phyloP scores from a whole-genome alignment of 352 stramenopile species.

The Globisporangium carolinianum region DNA sequence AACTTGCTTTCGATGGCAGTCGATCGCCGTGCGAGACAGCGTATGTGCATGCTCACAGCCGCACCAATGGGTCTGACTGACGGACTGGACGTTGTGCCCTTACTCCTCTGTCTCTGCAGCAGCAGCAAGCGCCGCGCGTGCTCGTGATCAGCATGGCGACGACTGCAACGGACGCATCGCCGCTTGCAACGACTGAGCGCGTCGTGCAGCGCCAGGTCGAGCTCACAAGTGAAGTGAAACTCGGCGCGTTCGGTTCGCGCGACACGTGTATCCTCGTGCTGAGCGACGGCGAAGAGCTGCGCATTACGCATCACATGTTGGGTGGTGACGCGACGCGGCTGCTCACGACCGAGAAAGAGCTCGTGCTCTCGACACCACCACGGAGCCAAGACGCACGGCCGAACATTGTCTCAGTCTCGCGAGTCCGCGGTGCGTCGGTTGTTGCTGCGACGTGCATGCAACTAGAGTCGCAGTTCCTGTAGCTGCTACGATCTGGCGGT shows the following conservation, averaged over 20 bases:
- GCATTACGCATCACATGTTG: constrained; percentile 46
- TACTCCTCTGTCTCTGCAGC: not conserved
- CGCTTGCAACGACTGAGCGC: constrained; percentile 27
- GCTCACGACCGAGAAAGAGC: constrained; percentile 39
- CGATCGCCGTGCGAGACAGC: too few relatives aligned
- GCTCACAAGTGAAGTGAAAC: constrained; percentile 35
- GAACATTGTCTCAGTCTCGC: constrained; percentile 49
- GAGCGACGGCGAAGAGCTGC: constrained; percentile 68
- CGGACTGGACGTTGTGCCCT: not conserved
- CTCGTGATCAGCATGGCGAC: constrained; percentile 59
- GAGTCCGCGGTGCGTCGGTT: constrained; percentile 36
- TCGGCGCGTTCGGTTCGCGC: constrained; percentile 46
- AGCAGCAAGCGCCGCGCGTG: constrained; percentile 28
- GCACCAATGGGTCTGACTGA: too few relatives aligned
- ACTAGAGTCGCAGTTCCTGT: too few relatives aligned
- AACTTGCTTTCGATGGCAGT: too few relatives aligned
- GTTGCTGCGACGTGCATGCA: too few relatives aligned
- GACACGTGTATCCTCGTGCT: constrained; percentile 64
- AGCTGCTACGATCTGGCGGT: too few relatives aligned
- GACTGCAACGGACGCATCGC: constrained; percentile 20
- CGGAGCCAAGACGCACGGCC: constrained; percentile 37
- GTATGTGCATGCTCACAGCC: too few relatives aligned
- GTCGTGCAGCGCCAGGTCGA: constrained; percentile 63
- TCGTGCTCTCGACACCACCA: constrained; percentile 45
- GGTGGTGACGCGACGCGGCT: constrained; percentile 28